Base-by-base conservation (phyloP, 2,329 filamentous ascomycete species). In the Corinectria fuckeliana region DNA sequence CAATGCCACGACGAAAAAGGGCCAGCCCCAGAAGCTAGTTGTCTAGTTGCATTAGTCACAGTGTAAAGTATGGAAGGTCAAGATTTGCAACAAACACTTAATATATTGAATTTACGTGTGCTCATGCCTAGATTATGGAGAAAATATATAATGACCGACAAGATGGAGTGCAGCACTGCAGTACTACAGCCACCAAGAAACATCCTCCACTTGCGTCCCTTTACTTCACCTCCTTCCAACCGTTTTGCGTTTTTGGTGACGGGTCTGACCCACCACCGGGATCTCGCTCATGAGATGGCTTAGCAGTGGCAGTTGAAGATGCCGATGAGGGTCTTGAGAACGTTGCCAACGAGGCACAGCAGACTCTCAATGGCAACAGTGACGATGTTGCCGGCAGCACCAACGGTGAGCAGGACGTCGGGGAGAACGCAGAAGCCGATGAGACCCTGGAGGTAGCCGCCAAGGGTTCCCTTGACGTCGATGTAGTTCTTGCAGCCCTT, bases 401-500 rank as follows among this genome's bases (percentile, higher is more conserved):
- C 67, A 53, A 72, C 54, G 28, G 66, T 48, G 50, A 75, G 61
- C 50, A 77, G 50, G 14, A 71, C 57, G n/a, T 74, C 70, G 58
- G 70, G 69, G 38, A 74, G 64, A 58, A 77, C 66, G 60, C 70
- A 73, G 64, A 76, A 66, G 32, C 75, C 74, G 34, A 68, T 57
- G 39, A 75, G 65, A 30, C 69, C 72, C 38, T 62, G 60, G 48
- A 76, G 60, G 60, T 64, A 65, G 23, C 66, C 71, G 52, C 75
- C 74, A 20, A 72, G 64, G 28, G 69, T 55, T 41, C 68, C 68
- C 42, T 60, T 58, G 54, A 76, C 67, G 54, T 77, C 74, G 38
- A 77, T 67, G 70, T 72, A 72, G 74, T 77, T 77, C 64, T 69
- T 68, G 70, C 75, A 77, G 64, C 75, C 75, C 68, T 74, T 70